Evolutionary conservation across 257 asterid genomes (phyloP).

Genomic region (Rubia yunnanensis): DNA sequence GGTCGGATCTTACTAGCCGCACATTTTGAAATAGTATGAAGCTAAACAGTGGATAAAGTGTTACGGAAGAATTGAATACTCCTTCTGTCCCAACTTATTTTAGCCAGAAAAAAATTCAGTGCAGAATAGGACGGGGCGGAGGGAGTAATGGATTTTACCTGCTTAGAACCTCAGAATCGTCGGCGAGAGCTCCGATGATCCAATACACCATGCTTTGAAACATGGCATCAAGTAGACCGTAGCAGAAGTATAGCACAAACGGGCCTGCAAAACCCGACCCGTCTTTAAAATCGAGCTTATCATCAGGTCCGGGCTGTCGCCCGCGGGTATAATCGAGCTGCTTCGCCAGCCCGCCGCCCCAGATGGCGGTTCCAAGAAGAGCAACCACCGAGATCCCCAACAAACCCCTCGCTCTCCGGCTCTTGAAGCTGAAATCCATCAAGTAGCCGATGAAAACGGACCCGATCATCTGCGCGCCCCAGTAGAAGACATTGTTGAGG

Average conservation of each 20-base stretch:
- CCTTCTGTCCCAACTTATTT: too few relatives aligned
- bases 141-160: too few relatives aligned
- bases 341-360: constrained; percentile 73
- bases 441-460: constrained; percentile 55
- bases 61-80: too few relatives aligned
- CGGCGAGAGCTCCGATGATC: constrained; percentile 85
- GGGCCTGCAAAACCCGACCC: constrained; percentile 75
- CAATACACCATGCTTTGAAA: constrained; percentile 90
- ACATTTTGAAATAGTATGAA: too few relatives aligned
- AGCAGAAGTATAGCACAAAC: constrained; percentile 66
- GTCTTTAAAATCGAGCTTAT: constrained; percentile 63
- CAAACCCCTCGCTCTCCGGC: constrained; percentile 53
- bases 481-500: constrained; percentile 52
- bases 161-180: constrained; percentile 87
- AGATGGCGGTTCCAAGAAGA: constrained; percentile 49
- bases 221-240: constrained; percentile 92
- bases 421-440: constrained; percentile 64
- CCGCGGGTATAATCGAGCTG: constrained; percentile 46
- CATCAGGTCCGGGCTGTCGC: constrained; percentile 7
- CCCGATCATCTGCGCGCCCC: constrained; percentile 92
- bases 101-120: too few relatives aligned
- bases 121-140: too few relatives aligned
- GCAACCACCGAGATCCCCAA: constrained; percentile 48
- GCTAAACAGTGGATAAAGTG: too few relatives aligned
- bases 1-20: too few relatives aligned